Conservation (phyloP, 176 grass and related monocot genomes). For the Neostapfia colusana region DNA sequence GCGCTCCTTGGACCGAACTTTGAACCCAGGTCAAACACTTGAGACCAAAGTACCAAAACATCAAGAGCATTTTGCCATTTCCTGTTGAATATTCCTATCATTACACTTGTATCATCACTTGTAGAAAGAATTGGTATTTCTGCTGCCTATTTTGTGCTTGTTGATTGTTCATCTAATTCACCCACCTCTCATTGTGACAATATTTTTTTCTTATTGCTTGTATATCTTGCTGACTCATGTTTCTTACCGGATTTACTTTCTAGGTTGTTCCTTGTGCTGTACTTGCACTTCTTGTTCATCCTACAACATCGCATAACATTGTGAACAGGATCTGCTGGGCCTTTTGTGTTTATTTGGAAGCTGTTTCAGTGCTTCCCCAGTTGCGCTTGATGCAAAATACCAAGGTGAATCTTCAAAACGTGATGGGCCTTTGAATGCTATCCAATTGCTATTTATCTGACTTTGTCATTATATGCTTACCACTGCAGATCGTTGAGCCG, state of each 20-base stretch:
- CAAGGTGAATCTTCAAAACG: slow-evolving; percentile 60
- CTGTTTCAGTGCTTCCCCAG: slow-evolving; percentile 94
- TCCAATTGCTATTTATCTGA: slow-evolving; percentile 31
- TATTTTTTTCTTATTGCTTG: neutral
- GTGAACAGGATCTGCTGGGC: slow-evolving; percentile 92
- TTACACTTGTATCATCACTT: neutral
- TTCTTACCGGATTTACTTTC: slow-evolving; percentile 27
- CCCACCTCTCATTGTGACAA: neutral
- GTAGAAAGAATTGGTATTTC: slow-evolving; percentile 13
- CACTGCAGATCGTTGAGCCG: slow-evolving; percentile 83
- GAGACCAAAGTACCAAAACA: neutral
- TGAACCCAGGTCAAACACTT: neutral
- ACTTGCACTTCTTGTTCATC: slow-evolving; percentile 71
- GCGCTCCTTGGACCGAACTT: neutral
- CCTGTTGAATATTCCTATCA: neutral
- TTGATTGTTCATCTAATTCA: slow-evolving; percentile 5
- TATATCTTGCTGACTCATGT: neutral
- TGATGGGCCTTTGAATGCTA: slow-evolving; percentile 18
- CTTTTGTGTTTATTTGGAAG: slow-evolving; percentile 98
- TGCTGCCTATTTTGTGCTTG: slow-evolving; percentile 9
- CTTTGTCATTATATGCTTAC: neutral
- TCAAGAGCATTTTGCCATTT: neutral
- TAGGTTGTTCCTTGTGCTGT: slow-evolving; percentile 77
- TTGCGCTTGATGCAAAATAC: slow-evolving; percentile 97
- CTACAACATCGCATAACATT: slow-evolving; percentile 85